These are phyloP conservation scores for Panaeolus papilionaceus DNA, from an alignment of 768 basidiomycete genomes.

Conservation along the genomic window DNA sequence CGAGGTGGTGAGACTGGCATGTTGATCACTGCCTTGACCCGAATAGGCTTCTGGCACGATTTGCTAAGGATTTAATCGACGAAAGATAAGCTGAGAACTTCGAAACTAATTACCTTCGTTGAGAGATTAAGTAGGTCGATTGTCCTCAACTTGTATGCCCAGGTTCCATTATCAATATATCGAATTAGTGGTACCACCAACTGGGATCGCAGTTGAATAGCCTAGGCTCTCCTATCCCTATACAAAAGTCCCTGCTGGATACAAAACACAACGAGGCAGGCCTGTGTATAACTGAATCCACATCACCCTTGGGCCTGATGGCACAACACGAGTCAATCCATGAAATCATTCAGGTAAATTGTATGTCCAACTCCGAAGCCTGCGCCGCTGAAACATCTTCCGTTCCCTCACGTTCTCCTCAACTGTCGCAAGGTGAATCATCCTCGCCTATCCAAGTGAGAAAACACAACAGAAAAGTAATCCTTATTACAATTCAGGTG, in stretches of 20 bases:
- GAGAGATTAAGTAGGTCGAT: too few species aligned
- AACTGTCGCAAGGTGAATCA: neutral
- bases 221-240: neutral
- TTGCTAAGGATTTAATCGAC: neutral
- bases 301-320: conserved; percentile 2
- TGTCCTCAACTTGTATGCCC: too few species aligned
- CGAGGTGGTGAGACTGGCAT: too few species aligned
- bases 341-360: conserved; percentile 2
- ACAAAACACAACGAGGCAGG: conserved; percentile 1
- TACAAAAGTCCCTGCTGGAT: neutral
- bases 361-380: neutral
- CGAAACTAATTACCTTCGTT: too few species aligned
- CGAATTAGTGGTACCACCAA: too few species aligned
- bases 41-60: neutral
- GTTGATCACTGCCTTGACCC: too few species aligned
- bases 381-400: neutral
- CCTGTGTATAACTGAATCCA: neutral
- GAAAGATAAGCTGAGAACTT: neutral
- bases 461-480: neutral
- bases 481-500: conserved; percentile 1
- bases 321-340: neutral
- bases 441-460: conserved; percentile 2
- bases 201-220: too few species aligned
- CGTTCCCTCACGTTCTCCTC: neutral
- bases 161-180: too few species aligned